Evolutionary conservation across 305 asterid genomes (phyloP).

Genomic region (Fraxinus latifolia): DNA sequence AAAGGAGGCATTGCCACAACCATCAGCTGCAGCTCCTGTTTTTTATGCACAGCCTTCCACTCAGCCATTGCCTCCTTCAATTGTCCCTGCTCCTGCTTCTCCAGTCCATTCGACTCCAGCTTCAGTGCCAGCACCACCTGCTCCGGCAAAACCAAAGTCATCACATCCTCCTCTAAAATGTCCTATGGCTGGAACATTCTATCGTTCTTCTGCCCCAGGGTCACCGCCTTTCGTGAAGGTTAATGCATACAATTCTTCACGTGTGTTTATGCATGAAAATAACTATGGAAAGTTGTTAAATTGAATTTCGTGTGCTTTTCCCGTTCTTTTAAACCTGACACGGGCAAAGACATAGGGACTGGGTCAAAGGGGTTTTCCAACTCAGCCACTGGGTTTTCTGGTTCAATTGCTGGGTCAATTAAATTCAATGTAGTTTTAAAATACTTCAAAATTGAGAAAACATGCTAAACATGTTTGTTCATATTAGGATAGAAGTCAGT

Average conservation of each 20-base stretch:
- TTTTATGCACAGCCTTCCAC: constrained; percentile 18
- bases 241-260: neutral
- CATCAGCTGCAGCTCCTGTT: constrained; percentile 31
- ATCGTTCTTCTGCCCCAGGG: constrained; percentile 51
- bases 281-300: neutral
- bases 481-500: neutral
- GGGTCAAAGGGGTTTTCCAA: neutral
- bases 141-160: constrained; percentile 38
- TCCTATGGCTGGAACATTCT: constrained; percentile 59
- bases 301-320: neutral
- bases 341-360: neutral
- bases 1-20: constrained; percentile 47
- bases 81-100: constrained; percentile 32
- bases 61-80: constrained; percentile 31
- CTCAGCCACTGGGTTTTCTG: neutral
- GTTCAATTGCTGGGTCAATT: neutral
- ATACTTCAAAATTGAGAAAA: neutral
- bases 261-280: neutral
- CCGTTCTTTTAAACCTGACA: neutral
- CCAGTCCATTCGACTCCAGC: constrained; percentile 34
- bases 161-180: constrained; percentile 47
- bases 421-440: neutral
- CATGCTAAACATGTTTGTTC: neutral
- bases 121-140: constrained; percentile 23
- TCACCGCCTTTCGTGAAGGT: constrained; percentile 56